Base-by-base conservation (phyloP, 2,329 filamentous ascomycete species). In the Phoma herbarum region DNA sequence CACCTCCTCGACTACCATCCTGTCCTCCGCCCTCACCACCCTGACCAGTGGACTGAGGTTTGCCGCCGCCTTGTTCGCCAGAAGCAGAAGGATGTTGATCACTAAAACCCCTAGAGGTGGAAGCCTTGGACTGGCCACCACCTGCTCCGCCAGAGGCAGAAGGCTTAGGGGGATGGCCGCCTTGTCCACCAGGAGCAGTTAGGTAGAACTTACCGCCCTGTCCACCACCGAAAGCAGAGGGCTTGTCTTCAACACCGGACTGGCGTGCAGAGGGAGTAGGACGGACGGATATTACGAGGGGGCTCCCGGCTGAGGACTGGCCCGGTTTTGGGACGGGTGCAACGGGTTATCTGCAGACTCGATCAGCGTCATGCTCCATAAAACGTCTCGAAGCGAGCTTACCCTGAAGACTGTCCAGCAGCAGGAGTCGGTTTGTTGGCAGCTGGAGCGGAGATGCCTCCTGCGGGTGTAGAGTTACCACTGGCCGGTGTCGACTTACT, bases 251-350 rank as follows among this genome's bases (percentile, higher is more conserved):
- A 39, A 14, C 29, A 33, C 18, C 23, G 14, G 12, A 28, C 20
- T 50, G 37, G 12, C 9, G 23, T 6, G 47, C 42, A 20, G 57
- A 46, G 10, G 57, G 51, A 49, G 61, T 63, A 2, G 63, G 57
- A 31, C 57, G 50, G 16, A 59, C 50, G 10, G 58, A 65, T 46
- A 63, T 54, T 35, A 55, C 52, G 41, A 63, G 58, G 25, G 53
- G 58, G 53, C 53, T 58, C 20, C 33, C 29, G 41, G 52, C 20
- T 16, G 29, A 52, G 16, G 16, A 43, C 12, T 46, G 18, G 26
- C 26, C 7, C 8, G 44, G 35, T 31, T 26, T 47, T 41, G 44
- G 33, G 9, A 26, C 16, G 16, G 35, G 20, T 22, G n/a, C 14
- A 14, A 25, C 35, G n/a, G 44, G 18, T 10, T 23, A 48, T 25